Evolutionary conservation across 164 flowering plant genomes (phyloP).

Genomic region (Magnolia officinalis): DNA sequence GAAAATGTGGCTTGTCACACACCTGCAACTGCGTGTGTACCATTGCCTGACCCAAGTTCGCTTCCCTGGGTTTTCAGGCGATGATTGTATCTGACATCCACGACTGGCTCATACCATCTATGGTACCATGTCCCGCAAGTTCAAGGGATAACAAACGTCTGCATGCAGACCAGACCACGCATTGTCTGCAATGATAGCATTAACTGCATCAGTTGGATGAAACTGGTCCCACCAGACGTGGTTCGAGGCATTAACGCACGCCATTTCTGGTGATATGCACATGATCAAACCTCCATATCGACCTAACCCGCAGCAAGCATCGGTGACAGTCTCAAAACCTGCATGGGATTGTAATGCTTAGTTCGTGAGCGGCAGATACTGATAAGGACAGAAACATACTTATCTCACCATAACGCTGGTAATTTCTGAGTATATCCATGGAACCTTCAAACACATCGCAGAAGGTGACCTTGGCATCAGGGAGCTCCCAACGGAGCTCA

Average conservation of each 20-base stretch:
- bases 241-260: slow-evolving; percentile 64
- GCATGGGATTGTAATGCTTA: slow-evolving; percentile 10
- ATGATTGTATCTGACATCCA: neutral
- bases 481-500: slow-evolving; percentile 52
- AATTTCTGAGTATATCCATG: slow-evolving; percentile 67
- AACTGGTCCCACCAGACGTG: slow-evolving; percentile 97
- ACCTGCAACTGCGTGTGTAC: neutral
- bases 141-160: slow-evolving; percentile 78
- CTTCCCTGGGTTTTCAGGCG: neutral
- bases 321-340: slow-evolving; percentile 61
- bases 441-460: slow-evolving; percentile 74
- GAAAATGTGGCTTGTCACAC: neutral
- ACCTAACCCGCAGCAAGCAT: slow-evolving; percentile 92
- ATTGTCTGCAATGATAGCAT: slow-evolving; percentile 80
- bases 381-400: neutral
- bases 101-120: neutral
- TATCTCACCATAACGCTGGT: slow-evolving; percentile 55
- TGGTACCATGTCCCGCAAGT: slow-evolving; percentile 55
- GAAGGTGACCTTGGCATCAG: slow-evolving; percentile 54
- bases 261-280: slow-evolving; percentile 74
- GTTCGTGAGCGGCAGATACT: neutral
- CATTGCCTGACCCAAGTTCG: neutral
- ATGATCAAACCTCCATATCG: slow-evolving; percentile 65
- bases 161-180: slow-evolving; percentile 78
- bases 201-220: slow-evolving; percentile 88